Conservation (phyloP, 192 early-diverging fungal species). For the Pilobolus umbonatus region DNA sequence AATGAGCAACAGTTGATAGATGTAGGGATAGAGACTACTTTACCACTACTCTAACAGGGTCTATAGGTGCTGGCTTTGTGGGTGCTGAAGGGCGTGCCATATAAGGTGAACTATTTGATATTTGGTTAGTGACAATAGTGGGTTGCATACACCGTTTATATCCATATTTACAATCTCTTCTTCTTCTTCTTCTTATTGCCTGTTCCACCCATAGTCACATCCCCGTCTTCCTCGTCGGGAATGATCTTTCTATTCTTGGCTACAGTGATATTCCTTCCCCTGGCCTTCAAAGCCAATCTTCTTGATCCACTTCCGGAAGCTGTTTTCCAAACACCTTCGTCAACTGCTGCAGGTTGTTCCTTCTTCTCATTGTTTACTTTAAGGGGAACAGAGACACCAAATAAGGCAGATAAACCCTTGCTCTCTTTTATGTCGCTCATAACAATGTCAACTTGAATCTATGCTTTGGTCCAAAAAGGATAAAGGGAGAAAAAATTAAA, state of each 20-base stretch:
- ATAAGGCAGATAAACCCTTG: constrained; percentile 8
- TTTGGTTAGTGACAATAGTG: background rate
- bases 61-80: background rate
- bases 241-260: background rate
- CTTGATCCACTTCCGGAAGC: background rate
- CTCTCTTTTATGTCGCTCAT: constrained; percentile 2
- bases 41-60: background rate
- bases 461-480: too few species aligned
- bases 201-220: constrained; percentile 18
- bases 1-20: too few species aligned
- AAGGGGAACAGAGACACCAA: background rate
- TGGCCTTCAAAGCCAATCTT: constrained; percentile 9
- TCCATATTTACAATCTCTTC: constrained; percentile 12
- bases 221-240: background rate
- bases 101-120: constrained; percentile 18
- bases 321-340: constrained; percentile 17
- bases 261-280: constrained; percentile 9
- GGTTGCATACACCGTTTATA: background rate
- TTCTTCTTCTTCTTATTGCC: constrained; percentile 15
- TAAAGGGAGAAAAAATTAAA: too few species aligned
- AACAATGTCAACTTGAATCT: too few species aligned
- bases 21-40: too few species aligned
- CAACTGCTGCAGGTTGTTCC: background rate
- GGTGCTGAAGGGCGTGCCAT: constrained; percentile 2
- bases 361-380: background rate